Percentiles rank a stretch among this genome's conserved stretches.
These are phyloP conservation scores for Tarenaya hassleriana DNA, from an alignment of 345 rosid species.

Conservation along the genomic window DNA sequence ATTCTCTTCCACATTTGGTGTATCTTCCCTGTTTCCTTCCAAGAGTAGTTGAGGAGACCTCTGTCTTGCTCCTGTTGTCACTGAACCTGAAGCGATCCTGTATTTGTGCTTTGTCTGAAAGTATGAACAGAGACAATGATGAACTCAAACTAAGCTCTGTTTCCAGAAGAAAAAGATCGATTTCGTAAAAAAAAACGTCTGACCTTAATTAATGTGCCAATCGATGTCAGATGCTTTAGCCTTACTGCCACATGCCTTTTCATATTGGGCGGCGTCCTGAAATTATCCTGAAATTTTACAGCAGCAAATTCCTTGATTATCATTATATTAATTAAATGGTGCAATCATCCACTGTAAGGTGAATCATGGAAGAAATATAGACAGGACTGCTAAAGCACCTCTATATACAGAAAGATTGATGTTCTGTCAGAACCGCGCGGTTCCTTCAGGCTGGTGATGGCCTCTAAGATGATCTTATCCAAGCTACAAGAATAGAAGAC, in stretches of 20 bases:
- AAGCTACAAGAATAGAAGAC: constrained; percentile 44
- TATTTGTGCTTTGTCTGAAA: constrained; percentile 81
- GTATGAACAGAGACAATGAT: constrained; percentile 8
- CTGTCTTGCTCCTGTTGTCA: constrained; percentile 40
- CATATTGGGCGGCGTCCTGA: constrained; percentile 57
- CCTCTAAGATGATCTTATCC: constrained; percentile 75
- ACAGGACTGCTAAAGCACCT: no score
- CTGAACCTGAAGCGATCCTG: constrained; percentile 40
- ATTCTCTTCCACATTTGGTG: constrained; percentile 40
- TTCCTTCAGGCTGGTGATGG: constrained; percentile 73
- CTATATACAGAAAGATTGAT: constrained; percentile 67
- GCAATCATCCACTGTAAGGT: neutral
- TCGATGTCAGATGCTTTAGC: constrained; percentile 61
- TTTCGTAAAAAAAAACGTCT: neutral
- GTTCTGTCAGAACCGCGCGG: constrained; percentile 75
- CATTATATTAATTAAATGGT: no score
- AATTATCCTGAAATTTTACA: constrained; percentile 57
- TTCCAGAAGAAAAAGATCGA: neutral
- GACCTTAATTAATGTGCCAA: constrained; percentile 85
- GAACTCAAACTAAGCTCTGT: neutral
- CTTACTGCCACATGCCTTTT: constrained; percentile 71
- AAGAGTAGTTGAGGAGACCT: constrained; percentile 33
- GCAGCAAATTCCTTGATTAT: constrained; percentile 1
- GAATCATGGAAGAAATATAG: constrained; percentile 8
- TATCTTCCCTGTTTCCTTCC: constrained; percentile 54